phyloP scores from a whole-genome alignment of 305 asterid species.

The Solanum hybrid region DNA sequence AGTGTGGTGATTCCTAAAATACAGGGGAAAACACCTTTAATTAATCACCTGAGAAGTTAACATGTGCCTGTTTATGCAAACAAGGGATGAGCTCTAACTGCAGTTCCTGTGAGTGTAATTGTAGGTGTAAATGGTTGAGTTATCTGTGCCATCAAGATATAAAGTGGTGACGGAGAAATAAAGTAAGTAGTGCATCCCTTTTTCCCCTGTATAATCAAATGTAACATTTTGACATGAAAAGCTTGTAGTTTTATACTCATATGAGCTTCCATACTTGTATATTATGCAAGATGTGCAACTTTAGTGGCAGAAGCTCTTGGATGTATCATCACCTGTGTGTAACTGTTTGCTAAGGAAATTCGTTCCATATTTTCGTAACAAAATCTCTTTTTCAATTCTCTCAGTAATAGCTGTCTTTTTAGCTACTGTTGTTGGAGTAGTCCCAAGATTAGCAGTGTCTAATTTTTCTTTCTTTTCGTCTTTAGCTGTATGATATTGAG shows the following conservation, averaged over 20 bases:
- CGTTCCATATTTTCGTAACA: neutral
- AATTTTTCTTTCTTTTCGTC: neutral
- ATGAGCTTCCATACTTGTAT: conserved; percentile 2
- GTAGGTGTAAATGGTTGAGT: conserved; percentile 9
- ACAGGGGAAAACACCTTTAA: neutral
- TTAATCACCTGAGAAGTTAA: conserved; percentile 12
- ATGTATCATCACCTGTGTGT: neutral
- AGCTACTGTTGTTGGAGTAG: neutral
- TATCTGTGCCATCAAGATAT: conserved; percentile 11
- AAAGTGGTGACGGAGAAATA: conserved; percentile 19
- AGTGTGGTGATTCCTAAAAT: conserved; percentile 51
- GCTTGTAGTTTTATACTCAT: conserved; percentile 20
- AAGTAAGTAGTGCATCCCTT: conserved; percentile 2
- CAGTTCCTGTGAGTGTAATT: neutral
- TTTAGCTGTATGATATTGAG: neutral
- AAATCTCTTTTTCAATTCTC: neutral
- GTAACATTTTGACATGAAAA: conserved; percentile 27
- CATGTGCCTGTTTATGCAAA: conserved; percentile 4
- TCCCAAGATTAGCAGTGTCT: neutral
- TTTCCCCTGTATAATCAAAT: conserved; percentile 32
- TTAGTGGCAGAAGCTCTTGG: neutral
- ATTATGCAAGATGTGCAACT: neutral
- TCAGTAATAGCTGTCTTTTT: neutral
- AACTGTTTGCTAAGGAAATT: neutral
- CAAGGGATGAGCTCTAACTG: neutral